Conservation (phyloP, 129 eudicot species). For the Tanacetum coccineum region DNA sequence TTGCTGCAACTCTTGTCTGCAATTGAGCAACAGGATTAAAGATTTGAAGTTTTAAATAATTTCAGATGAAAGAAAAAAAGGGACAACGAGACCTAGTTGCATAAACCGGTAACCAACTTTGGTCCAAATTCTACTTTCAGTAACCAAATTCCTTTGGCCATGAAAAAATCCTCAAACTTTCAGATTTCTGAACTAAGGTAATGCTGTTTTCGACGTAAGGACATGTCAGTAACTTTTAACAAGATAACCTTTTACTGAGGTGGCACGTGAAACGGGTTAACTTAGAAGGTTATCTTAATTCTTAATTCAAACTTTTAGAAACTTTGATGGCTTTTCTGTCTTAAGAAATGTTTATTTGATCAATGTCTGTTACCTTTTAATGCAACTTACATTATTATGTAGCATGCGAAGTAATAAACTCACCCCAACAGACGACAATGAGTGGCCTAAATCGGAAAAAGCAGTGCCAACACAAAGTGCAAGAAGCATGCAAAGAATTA, state of each 20-base stretch:
- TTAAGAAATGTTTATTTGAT: too few relatives aligned
- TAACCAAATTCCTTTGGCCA: background rate
- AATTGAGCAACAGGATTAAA: constrained; percentile 7
- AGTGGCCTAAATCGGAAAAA: constrained; percentile 88
- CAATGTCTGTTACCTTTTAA: background rate
- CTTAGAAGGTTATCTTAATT: too few relatives aligned
- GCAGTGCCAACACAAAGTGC: constrained; percentile 77
- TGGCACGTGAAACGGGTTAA: too few relatives aligned
- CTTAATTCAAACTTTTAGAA: too few relatives aligned
- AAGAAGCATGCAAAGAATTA: constrained; percentile 70
- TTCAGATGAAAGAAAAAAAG: background rate
- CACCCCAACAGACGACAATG: constrained; percentile 85
- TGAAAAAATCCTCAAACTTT: background rate
- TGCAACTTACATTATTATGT: background rate
- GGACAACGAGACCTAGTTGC: background rate
- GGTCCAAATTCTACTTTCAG: background rate
- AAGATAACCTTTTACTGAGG: background rate
- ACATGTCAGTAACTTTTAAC: background rate
- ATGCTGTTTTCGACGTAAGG: too few relatives aligned
- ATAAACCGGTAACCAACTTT: background rate
- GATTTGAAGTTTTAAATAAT: background rate
- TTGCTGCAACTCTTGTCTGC: constrained; percentile 88
- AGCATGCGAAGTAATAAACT: constrained; percentile 22
- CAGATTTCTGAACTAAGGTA: too few relatives aligned
- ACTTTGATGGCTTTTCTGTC: background rate